These are phyloP conservation scores for Ogataea methanolica DNA, from an alignment of 805 yeast species.

Conservation along the genomic window DNA sequence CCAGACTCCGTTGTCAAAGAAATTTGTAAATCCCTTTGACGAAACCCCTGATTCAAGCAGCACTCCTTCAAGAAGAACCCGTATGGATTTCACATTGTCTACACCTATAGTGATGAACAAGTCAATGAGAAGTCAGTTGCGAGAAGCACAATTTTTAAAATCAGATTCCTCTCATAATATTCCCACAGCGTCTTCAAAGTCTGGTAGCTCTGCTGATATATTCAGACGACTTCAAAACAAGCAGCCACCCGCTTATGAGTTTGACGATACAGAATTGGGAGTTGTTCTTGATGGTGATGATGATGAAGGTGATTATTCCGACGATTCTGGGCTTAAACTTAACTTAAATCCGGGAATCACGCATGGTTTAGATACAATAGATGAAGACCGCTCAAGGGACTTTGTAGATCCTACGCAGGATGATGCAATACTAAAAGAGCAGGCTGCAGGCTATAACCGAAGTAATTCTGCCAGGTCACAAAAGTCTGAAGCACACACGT, in stretches of 20 bases:
- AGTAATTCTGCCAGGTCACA: no score
- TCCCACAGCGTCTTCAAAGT: not conserved
- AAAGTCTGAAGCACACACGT: no score
- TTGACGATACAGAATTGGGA: constrained; percentile 22
- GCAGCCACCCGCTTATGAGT: constrained; percentile 18
- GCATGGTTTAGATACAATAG: not conserved
- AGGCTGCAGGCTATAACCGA: not conserved
- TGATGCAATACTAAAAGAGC: not conserved
- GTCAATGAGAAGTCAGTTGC: not conserved
- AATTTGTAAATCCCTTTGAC: constrained; percentile 35
- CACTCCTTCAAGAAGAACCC: constrained; percentile 10
- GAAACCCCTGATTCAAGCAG: constrained; percentile 21
- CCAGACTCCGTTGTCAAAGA: constrained; percentile 25
- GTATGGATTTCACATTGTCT: not conserved
- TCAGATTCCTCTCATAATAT: not conserved
- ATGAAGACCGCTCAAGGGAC: not conserved
- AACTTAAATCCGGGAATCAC: constrained; percentile 16
- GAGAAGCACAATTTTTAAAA: not conserved
- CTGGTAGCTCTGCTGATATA: constrained; percentile 14
- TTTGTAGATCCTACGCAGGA: not conserved
- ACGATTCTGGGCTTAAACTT: constrained; percentile 20
- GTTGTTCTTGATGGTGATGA: constrained; percentile 19
- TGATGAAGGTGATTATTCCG: constrained; percentile 12
- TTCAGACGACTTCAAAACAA: constrained; percentile 22
- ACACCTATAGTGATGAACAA: constrained; percentile 1